Conservation (phyloP, 306 rosid species). For the Quercus rubra region DNA sequence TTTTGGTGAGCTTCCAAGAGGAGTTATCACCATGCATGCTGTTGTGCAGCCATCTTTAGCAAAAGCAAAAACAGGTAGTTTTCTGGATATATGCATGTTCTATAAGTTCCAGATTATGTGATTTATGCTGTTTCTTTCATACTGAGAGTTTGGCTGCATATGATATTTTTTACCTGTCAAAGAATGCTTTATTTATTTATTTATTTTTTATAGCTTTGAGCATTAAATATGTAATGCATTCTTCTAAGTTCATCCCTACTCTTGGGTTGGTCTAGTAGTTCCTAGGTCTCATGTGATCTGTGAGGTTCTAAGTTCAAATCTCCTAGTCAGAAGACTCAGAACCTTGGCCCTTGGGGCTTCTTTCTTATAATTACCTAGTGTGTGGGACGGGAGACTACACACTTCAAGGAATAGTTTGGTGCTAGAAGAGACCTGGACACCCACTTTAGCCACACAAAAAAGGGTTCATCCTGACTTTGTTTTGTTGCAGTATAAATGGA, state of each 20-base stretch:
- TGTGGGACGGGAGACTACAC: too few relatives aligned
- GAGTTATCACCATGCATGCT: conserved; percentile 88
- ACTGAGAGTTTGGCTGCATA: conserved; percentile 8
- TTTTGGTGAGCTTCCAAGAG: conserved; percentile 72
- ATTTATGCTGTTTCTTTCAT: neutral
- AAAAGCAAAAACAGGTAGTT: conserved; percentile 80
- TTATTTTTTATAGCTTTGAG: neutral
- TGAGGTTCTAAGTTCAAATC: too few relatives aligned
- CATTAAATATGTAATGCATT: neutral
- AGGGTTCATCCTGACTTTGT: neutral
- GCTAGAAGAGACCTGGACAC: too few relatives aligned
- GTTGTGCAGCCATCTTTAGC: conserved; percentile 84
- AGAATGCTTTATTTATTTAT: neutral
- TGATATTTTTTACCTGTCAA: neutral
- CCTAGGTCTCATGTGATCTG: too few relatives aligned
- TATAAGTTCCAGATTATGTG: neutral
- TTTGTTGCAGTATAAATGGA: neutral
- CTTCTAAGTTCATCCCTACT: neutral
- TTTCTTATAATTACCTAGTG: too few relatives aligned
- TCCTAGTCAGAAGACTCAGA: too few relatives aligned
- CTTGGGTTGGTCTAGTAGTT: neutral
- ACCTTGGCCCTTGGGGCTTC: too few relatives aligned
- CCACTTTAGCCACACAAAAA: too few relatives aligned
- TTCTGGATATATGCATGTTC: conserved; percentile 8
- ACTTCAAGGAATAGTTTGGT: too few relatives aligned